Conservation (phyloP, 805 yeast genomes). For the Sugiyamaella qingdaonensis region DNA sequence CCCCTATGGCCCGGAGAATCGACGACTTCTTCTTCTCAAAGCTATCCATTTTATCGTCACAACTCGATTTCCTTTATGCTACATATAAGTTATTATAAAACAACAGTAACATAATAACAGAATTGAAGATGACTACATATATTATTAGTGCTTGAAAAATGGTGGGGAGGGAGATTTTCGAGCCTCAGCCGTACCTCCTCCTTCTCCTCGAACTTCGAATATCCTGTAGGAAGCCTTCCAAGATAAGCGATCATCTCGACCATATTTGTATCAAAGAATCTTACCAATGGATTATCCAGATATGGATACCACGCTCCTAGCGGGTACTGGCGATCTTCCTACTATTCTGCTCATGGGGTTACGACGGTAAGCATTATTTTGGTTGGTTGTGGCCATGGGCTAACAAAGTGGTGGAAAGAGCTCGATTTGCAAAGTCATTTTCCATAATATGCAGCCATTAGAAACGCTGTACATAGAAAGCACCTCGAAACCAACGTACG, state of each 20-base stretch:
- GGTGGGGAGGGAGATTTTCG: neutral
- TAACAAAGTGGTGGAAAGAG: slow-evolving; percentile 64
- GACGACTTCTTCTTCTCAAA: slow-evolving; percentile 63
- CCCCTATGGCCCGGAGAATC: slow-evolving; percentile 48
- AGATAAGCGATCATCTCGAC: no score
- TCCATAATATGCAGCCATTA: slow-evolving; percentile 93
- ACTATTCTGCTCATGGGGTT: slow-evolving; percentile 85
- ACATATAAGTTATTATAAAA: neutral
- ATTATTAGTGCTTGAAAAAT: no score
- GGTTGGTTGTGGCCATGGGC: neutral
- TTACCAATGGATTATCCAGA: slow-evolving; percentile 11
- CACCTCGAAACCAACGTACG: slow-evolving; percentile 84
- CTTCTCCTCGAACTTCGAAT: no score
- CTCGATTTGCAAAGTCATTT: slow-evolving; percentile 91
- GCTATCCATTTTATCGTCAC: slow-evolving; percentile 23
- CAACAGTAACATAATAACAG: no score
- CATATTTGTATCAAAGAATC: no score
- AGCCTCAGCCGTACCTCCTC: neutral
- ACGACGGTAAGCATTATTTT: slow-evolving; percentile 44
- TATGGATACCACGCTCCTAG: slow-evolving; percentile 16
- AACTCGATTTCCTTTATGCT: neutral
- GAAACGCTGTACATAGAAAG: slow-evolving; percentile 88
- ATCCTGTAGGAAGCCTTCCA: no score
- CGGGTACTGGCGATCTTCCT: slow-evolving; percentile 39
- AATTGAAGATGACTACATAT: no score